Evolutionary conservation across 345 rosid genomes (phyloP), one percentile per base, ranked within the genome.

Genomic region (Sonneratia alba): DNA sequence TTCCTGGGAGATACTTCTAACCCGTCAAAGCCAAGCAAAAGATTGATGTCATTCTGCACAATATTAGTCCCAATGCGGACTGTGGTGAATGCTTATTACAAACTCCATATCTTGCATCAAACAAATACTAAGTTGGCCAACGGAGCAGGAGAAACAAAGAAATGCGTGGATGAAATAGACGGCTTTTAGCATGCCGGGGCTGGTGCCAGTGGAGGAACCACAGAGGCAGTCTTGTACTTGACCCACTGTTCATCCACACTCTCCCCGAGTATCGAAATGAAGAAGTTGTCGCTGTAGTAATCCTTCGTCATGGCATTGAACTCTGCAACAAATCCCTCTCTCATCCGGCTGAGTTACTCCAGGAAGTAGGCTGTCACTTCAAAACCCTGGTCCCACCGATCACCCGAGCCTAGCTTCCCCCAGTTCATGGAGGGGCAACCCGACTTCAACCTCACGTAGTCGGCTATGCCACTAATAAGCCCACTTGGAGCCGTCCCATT

Each of bases 261-360:
- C 40, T 70, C 59, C 51, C 77, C 53, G 27, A 74, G 69, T 42
- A 62, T 45, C 13, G 49, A 42, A 15, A 14, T 21, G 21, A 74
- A 74, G 73, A 69, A 69, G 34, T 34, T 27, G 16, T 69, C 47
- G n/a, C 19, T 45, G 62, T 63, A 74, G 72, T 37, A 1, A 38
- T 74, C 64, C 77, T 24, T 70, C 77, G 61, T 37, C 72, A 74
- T 69, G 38, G 48, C 68, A 51, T 69, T 74, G 42, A 74, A 62
- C 42, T 62, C 69, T 34, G 65, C 21, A 4, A 74, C 73, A 10
- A 69, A 74, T 21, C 69, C 69, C 16, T 45, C 61, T 42, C 57
- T 69, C 18, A 57, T 27, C 32, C 0, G n/a, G 45, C 32, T 32
- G 69, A 72, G 56, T 14, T 74, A 69, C 49, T 74, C 72, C 10